Base-by-base conservation (phyloP, 2,329 filamentous ascomycete species). In the Paraphoma chrysanthemicola region DNA sequence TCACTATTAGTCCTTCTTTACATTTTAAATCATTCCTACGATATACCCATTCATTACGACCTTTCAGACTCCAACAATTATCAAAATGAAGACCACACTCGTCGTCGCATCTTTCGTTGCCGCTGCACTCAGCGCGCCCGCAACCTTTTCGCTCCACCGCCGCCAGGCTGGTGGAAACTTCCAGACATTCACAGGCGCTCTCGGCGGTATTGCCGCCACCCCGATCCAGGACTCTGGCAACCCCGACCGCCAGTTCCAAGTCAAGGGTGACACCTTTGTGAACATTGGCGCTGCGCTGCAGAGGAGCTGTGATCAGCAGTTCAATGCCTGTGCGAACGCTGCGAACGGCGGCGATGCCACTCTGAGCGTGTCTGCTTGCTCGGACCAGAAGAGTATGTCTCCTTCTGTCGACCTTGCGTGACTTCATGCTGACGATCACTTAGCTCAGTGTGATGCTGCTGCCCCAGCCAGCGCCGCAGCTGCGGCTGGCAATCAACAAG, bases 221-320 rank as follows among this genome's bases (percentile, higher is more conserved):
- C 66, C 67, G 12, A 51, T 70, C 41, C 44, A 48, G 3, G 55
- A 67, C 65, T 80, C 81, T 6, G 82, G 83, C 43, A 76, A 85
- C 30, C 66, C 78, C 79, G 78, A 86, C 80, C 38, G 70, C 8
- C 71, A 71, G 1, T 75, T 74, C 44, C 44, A 54, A n/a, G 72
- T 75, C 48, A 68, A 67, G 38, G 71, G 68, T 10, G 70, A 63
- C 30, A 73, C 70, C 6, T 89, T 90, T 69, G 82, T 83, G 39
- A 83, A 83, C 69, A 71, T 83, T 62, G 76, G 71, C 3, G 83
- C 82, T 11, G 88, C 88, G 17, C 75, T 83, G 39, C 82, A 88
- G 74, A 81, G 88, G 45, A 83, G 85, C 36, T 90, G 88, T 69
- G 82, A 86, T 58, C 82, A 88, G 56, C 86, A 89, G 77, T 84